phyloP scores from a whole-genome alignment of 2,329 filamentous ascomycete species.

The Fulvia fulva region DNA sequence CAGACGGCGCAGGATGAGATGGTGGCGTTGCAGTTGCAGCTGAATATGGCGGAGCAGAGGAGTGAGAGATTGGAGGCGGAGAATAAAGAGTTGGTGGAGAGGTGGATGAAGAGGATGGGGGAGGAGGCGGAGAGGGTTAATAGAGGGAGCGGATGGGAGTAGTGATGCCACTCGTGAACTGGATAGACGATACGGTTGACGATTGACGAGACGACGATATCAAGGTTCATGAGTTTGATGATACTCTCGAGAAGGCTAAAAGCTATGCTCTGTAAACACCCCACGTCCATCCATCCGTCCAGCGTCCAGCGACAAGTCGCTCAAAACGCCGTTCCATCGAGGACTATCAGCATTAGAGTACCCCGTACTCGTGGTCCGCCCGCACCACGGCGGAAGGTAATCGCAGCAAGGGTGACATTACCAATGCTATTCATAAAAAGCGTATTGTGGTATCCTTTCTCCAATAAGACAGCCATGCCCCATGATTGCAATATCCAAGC shows the following conservation, averaged over 20 bases:
- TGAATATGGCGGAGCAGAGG: constrained; percentile 79
- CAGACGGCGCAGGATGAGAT: constrained; percentile 92
- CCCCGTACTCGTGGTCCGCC: not conserved
- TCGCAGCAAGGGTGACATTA: not conserved
- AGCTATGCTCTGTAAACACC: not conserved
- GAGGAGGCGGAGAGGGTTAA: constrained; percentile 89
- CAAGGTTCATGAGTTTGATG: not conserved
- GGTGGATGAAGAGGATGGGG: constrained; percentile 87
- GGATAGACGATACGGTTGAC: not conserved
- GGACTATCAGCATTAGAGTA: not conserved
- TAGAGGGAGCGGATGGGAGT: constrained; percentile 35
- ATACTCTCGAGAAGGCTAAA: not conserved
- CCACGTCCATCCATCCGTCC: not conserved
- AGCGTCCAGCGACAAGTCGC: not conserved
- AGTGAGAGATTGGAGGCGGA: constrained; percentile 69
- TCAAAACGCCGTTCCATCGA: not conserved
- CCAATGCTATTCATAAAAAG: constrained; percentile 9
- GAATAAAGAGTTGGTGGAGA: constrained; percentile 81
- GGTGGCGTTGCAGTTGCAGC: constrained; percentile 77
- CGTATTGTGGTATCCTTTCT: constrained; percentile 13
- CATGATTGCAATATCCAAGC: not conserved
- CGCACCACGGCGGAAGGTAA: not conserved
- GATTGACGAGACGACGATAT: not conserved
- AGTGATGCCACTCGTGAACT: not conserved
- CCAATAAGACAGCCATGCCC: constrained; percentile 2